phyloP scores from a whole-genome alignment of 1,139 yeast species.

The Eremothecium coryli region DNA sequence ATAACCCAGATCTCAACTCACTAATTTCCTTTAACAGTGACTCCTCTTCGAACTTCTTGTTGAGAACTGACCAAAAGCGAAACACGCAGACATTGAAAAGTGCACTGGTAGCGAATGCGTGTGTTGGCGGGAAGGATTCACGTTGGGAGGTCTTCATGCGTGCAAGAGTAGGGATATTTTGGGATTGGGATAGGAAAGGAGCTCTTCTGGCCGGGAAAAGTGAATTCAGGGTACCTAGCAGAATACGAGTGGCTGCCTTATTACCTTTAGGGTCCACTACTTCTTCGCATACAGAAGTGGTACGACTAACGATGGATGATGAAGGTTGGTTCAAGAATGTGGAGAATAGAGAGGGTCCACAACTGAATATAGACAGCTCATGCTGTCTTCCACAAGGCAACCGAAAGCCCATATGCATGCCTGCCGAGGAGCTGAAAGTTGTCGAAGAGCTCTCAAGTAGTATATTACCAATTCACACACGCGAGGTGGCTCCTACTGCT shows the following conservation, averaged over 20 bases:
- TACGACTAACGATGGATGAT: too few species aligned
- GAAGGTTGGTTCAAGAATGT: too few species aligned
- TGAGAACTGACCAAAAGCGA: slow-evolving; percentile 15
- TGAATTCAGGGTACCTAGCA: slow-evolving; percentile 6
- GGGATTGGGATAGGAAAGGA: slow-evolving; percentile 20
- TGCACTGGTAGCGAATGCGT: slow-evolving; percentile 27
- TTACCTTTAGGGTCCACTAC: slow-evolving; percentile 32
- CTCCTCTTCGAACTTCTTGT: slow-evolving; percentile 20
- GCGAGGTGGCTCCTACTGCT: too few species aligned
- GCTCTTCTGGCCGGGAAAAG: too few species aligned
- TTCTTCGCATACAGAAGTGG: slow-evolving; percentile 1
- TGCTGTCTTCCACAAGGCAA: not conserved
- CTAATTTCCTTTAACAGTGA: slow-evolving; percentile 14
- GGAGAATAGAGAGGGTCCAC: not conserved
- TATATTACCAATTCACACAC: too few species aligned
- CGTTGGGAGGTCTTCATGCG: slow-evolving; percentile 28
- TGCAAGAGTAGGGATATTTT: slow-evolving; percentile 24
- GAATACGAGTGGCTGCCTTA: slow-evolving; percentile 9
- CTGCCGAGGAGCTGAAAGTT: not conserved
- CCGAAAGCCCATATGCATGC: not conserved
- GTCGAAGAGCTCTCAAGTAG: too few species aligned
- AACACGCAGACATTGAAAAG: slow-evolving; percentile 26
- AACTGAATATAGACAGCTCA: not conserved
- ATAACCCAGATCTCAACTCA: slow-evolving; percentile 11
- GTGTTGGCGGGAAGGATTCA: slow-evolving; percentile 26